phyloP scores from a whole-genome alignment of 352 stramenopile genomes.

The Pythium vanterpoolii region DNA sequence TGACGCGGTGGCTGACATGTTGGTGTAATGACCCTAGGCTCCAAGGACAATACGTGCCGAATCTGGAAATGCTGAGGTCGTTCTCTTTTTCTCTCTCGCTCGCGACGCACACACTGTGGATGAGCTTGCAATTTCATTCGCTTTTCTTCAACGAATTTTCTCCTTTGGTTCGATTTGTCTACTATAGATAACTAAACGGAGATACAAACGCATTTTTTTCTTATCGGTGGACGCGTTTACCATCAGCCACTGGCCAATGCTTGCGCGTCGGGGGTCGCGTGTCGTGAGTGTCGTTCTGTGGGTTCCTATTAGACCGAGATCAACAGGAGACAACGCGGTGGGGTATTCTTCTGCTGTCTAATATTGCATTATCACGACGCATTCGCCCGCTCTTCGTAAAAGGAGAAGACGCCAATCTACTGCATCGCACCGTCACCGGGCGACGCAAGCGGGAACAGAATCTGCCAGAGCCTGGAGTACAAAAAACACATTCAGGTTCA shows the following conservation, averaged over 20 bases:
- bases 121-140: not conserved
- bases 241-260: too few relatives aligned
- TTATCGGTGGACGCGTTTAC: not conserved
- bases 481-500: conserved; percentile 1
- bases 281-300: too few relatives aligned
- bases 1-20: not conserved
- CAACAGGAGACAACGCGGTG: not conserved
- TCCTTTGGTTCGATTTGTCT: not conserved
- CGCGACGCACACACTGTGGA: not conserved
- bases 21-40: conserved; percentile 29
- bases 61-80: conserved; percentile 72
- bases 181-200: too few relatives aligned
- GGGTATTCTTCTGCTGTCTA: not conserved
- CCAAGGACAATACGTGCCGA: conserved; percentile 84
- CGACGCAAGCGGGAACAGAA: conserved; percentile 71
- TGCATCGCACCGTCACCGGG: conserved; percentile 54
- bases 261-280: too few relatives aligned
- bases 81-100: not conserved
- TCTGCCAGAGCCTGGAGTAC: conserved; percentile 51
- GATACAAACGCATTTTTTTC: not conserved
- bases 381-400: not conserved
- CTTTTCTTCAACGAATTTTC: not conserved
- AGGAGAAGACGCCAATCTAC: not conserved
- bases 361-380: not conserved
- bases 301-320: too few relatives aligned